Conservation (phyloP, 2,329 filamentous ascomycete genomes). For the Cytospora schulzeri region DNA sequence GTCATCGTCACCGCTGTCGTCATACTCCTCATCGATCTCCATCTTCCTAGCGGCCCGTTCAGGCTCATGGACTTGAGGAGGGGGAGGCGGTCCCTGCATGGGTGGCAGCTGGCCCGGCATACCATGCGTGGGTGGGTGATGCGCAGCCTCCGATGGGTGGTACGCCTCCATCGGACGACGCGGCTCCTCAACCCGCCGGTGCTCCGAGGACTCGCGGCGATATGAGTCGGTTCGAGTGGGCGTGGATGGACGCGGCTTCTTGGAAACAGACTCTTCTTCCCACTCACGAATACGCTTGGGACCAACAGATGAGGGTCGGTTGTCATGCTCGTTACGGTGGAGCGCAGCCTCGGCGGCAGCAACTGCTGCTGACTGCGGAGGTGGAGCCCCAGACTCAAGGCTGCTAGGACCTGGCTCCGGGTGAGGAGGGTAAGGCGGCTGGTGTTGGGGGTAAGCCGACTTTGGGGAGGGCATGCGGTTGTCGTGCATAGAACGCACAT, state of each 20-base stretch:
- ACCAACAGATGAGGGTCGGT: constrained; percentile 75
- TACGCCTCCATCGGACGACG: constrained; percentile 68
- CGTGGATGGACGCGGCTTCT: constrained; percentile 82
- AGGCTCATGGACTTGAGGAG: constrained; percentile 65
- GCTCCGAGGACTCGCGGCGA: constrained; percentile 77
- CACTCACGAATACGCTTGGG: constrained; percentile 89
- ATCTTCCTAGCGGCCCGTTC: constrained; percentile 86
- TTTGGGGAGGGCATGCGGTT: constrained; percentile 90
- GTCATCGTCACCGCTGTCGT: constrained; percentile 89
- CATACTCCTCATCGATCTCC: constrained; percentile 97
- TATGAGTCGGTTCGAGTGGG: constrained; percentile 67
- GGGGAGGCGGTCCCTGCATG: constrained; percentile 59
- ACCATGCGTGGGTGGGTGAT: constrained; percentile 71
- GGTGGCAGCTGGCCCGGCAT: constrained; percentile 63
- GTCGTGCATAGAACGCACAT: constrained; percentile 80
- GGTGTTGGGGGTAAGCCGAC: constrained; percentile 79
- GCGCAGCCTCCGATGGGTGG: constrained; percentile 89
- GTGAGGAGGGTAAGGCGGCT: constrained; percentile 70
- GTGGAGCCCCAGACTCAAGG: constrained; percentile 67
- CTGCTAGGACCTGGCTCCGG: constrained; percentile 69
- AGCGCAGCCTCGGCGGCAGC: constrained; percentile 62
- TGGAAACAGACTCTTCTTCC: constrained; percentile 78
- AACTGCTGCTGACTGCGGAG: constrained; percentile 56
- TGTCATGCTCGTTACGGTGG: constrained; percentile 55
- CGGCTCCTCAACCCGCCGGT: constrained; percentile 65